Evolutionary conservation across 2,329 filamentous ascomycete species (phyloP), one percentile per base, ranked within the genome.

Genomic region (Alternaria tenuissima): DNA sequence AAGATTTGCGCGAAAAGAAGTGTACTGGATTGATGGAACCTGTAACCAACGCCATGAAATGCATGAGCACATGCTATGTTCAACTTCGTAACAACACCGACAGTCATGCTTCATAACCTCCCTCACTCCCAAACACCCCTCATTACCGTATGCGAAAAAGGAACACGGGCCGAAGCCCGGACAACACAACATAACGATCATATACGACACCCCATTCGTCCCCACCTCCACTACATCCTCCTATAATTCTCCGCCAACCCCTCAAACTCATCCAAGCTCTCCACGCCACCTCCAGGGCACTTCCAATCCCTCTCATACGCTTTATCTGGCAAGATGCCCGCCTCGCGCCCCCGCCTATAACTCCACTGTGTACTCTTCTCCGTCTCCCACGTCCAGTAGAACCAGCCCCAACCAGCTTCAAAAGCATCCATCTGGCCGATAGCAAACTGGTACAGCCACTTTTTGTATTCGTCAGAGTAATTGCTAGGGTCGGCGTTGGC

Each of bases 361-460:
- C 93, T 97, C 95, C 95, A 99, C 81, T 97, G 93, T 61, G 89
- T 84, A 49, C 91, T 89, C 66, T 81, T 85, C 82, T 98, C 94
- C 30, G 94, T 97, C 80, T 93, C 88, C 94, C 95, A 96, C 34
- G 94, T 98, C 95, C 95, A 99, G 81, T 99, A 99, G 81, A 96
- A 97, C 95, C 95, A 99, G 49, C 95, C 95, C 90, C 91, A 95
- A 6, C 92, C 93, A 64, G 90, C 89, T 79, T 98, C 94, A 74
- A 98, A 99, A 60, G 89, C 92, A 70, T 90, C 85, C 92, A 99
- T 99, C 82, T 99, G 95, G 55, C 94, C 95, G 80, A 97, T 90
- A 6, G 95, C 95, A 80, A 98, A 98, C 80, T 91, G 92, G 66
- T 87, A 86, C 64, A 99, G 83, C 80, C 94, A 98, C 68, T 88